These are phyloP conservation scores for Ganoderma lingzhi DNA, from an alignment of 1,284 basidiomycete species.

Conservation along the genomic window DNA sequence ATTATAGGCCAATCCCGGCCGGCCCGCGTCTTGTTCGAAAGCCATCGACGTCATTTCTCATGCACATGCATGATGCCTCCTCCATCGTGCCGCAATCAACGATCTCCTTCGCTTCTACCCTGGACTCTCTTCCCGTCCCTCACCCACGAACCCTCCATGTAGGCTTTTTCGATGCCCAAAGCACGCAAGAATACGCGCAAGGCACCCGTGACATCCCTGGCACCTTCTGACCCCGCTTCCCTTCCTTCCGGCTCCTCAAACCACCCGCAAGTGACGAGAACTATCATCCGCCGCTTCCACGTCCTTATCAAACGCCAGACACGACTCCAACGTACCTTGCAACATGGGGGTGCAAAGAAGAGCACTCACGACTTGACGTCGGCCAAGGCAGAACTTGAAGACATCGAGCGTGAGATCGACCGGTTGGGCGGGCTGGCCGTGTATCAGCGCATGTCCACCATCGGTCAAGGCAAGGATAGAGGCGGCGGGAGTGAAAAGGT, in stretches of 20 bases:
- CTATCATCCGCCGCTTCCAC: conserved; percentile 75
- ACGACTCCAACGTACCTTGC: conserved; percentile 49
- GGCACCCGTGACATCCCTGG: conserved; percentile 36
- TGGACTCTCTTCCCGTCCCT: background rate
- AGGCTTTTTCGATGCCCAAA: conserved; percentile 35
- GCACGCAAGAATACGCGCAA: conserved; percentile 40
- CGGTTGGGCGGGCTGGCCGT: conserved; percentile 76
- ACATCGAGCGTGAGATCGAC: conserved; percentile 68
- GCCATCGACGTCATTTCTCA: too few relatives aligned
- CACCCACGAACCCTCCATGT: conserved; percentile 16
- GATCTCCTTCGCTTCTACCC: background rate
- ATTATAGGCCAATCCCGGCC: background rate
- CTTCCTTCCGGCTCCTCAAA: conserved; percentile 43
- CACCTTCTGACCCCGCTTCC: conserved; percentile 18
- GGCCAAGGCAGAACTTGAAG: conserved; percentile 47
- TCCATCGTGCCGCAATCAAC: too few relatives aligned
- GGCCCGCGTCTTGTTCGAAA: background rate
- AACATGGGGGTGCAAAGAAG: conserved; percentile 1
- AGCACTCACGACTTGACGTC: conserved; percentile 25
- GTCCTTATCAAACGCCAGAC: conserved; percentile 68
- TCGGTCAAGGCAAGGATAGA: conserved; percentile 81
- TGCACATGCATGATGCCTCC: too few relatives aligned
- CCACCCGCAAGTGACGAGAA: conserved; percentile 64
- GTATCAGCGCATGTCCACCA: conserved; percentile 83
- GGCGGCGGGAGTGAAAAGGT: conserved; percentile 88